A percentile compares a stretch with the other conserved stretches of the same genome.
These are phyloP conservation scores for Botrytis cinerea DNA, from an alignment of 2,329 filamentous ascomycete genomes.

Conservation along the genomic window DNA sequence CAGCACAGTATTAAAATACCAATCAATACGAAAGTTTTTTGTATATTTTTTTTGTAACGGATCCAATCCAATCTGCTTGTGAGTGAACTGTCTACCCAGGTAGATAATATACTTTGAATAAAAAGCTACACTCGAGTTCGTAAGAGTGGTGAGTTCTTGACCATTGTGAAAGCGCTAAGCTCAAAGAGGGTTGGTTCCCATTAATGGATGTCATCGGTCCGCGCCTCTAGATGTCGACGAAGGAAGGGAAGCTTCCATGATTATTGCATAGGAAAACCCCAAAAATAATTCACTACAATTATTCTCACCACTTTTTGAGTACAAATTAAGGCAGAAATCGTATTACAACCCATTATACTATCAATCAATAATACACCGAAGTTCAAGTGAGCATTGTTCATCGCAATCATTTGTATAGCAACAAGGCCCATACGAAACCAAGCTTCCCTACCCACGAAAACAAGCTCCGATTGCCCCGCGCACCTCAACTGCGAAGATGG, in stretches of 20 bases:
- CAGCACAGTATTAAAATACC: slow-evolving; percentile 5
- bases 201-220: slow-evolving; percentile 22
- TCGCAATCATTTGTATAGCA: background rate
- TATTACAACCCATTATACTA: slow-evolving; percentile 9
- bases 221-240: slow-evolving; percentile 8
- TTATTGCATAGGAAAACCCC: background rate
- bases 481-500: slow-evolving; percentile 35
- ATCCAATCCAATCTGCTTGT: background rate
- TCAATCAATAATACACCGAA: background rate
- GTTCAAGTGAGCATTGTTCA: background rate
- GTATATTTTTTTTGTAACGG: background rate
- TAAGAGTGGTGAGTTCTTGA: slow-evolving; percentile 1
- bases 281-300: slow-evolving; percentile 13
- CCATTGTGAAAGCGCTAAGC: slow-evolving; percentile 16
- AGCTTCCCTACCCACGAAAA: slow-evolving; percentile 3
- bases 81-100: too few species aligned
- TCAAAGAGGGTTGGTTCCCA: slow-evolving; percentile 12
- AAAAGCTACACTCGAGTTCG: background rate
- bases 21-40: slow-evolving; percentile 3
- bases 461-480: slow-evolving; percentile 26
- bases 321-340: slow-evolving; percentile 19
- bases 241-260: slow-evolving; percentile 14
- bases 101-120: background rate
- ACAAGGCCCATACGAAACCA: background rate
- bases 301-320: slow-evolving; percentile 17